Evolutionary conservation across 257 asterid species (phyloP), one percentile per base, ranked within the genome.

Genomic region (Eucommia ulmoides): DNA sequence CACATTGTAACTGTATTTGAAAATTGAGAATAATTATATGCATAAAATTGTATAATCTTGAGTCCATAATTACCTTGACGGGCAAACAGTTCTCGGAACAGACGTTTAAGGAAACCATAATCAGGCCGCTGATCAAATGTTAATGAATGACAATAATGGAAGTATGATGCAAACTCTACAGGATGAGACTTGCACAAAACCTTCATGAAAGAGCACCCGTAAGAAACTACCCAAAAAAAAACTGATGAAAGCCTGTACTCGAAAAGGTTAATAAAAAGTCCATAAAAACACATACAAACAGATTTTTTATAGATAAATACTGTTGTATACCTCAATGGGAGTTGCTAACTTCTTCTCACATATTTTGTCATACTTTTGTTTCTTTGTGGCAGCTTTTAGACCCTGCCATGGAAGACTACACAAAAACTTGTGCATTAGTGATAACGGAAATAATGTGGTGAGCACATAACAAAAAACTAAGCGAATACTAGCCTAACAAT

Each of bases 281-380:
- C n/a, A n/a, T n/a, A n/a, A n/a, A n/a, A n/a, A n/a, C n/a, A n/a
- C n/a, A n/a, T n/a, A n/a, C n/a, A n/a, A n/a, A n/a, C n/a, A n/a
- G n/a, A n/a, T n/a, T n/a, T n/a, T n/a, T n/a, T n/a, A n/a, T n/a
- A n/a, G n/a, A n/a, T n/a, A n/a, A n/a, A n/a, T n/a, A n/a, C n/a
- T n/a, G n/a, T n/a, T n/a, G n/a, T n/a, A n/a, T n/a, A 77, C 97
- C 94, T 88, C 97, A 51, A 84, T 84, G n/a, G 97, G 95, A 68
- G 95, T 88, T 50, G 95, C 81, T 68, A 88, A 59, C 64, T 84
- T 88, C 65, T 88, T 88, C 75, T 84, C 95, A 62, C 95, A 79
- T 54, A 88, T 88, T 74, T 88, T 88, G 75, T 88, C 97, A 59
- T 88, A 88, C 69, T 88, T 88, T 73, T 88, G 97, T 83, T 84